These are phyloP conservation scores for Hypholoma sublateritium DNA, from an alignment of 768 basidiomycete genomes.

Conservation along the genomic window DNA sequence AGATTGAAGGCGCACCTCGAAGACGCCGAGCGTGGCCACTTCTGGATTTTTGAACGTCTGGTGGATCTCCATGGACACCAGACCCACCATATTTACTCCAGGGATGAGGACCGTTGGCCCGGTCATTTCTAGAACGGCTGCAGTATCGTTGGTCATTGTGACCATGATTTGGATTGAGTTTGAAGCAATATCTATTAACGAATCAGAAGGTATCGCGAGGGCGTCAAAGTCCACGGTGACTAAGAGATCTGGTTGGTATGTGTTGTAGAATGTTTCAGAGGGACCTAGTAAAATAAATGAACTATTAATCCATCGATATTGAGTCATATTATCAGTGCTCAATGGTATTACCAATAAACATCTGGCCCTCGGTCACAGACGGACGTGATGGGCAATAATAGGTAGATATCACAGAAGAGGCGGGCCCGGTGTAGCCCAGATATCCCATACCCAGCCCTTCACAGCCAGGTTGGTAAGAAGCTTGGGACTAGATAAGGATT, in stretches of 20 bases:
- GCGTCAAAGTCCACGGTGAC: conserved; percentile 17
- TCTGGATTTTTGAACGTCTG: conserved; percentile 2
- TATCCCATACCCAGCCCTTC: background rate
- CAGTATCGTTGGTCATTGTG: conserved; percentile 12
- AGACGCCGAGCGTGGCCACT: conserved; percentile 12
- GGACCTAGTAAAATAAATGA: background rate
- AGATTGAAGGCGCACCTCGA: conserved; percentile 10
- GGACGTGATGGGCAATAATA: background rate
- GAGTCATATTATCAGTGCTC: background rate
- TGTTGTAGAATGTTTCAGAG: background rate
- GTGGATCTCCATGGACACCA: conserved; percentile 5
- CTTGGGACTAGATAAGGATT: no score
- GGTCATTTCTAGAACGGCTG: conserved; percentile 7
- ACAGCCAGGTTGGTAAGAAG: no score
- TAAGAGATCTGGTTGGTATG: conserved; percentile 14
- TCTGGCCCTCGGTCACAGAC: background rate
- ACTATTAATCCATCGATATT: background rate
- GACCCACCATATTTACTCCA: conserved; percentile 15
- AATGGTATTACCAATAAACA: background rate
- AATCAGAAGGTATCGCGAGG: background rate
- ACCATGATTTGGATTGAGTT: conserved; percentile 10
- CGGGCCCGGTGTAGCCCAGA: no score
- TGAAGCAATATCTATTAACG: background rate
- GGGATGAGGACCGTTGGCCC: conserved; percentile 14
- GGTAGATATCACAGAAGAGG: no score